Percentiles rank a stretch among this genome's conserved stretches.
These are phyloP conservation scores for Solanum tarijense DNA, from an alignment of 257 asterid species.

Conservation along the genomic window DNA sequence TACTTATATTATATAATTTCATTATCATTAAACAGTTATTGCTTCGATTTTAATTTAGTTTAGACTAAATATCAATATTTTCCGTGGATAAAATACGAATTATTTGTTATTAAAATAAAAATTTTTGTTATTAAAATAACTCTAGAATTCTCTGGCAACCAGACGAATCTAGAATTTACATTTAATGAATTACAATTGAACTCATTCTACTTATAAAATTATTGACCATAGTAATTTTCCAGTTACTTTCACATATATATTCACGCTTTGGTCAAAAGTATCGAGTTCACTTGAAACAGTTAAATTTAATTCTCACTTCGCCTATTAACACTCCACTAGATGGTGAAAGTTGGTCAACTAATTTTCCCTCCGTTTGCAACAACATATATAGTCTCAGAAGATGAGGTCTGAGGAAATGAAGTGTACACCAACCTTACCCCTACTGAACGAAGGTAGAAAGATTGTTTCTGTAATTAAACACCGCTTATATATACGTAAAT, in stretches of 20 bases:
- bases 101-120: not conserved
- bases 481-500: not conserved
- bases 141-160: not conserved
- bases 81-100: not conserved
- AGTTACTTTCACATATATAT: not conserved
- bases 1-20: not conserved
- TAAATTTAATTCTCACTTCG: no score
- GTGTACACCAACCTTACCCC: not conserved
- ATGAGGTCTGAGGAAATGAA: not conserved
- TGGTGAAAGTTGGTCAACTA: not conserved
- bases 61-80: not conserved
- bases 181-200: not conserved
- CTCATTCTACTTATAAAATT: not conserved
- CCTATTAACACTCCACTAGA: not conserved
- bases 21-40: not conserved
- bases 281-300: not conserved
- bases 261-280: no score
- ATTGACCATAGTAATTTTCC: not conserved
- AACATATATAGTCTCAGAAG: no score
- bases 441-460: not conserved
- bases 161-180: not conserved
- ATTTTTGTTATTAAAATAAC: not conserved
- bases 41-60: not conserved
- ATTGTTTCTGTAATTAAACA: not conserved
- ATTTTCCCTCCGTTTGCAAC: no score